Percentiles rank a stretch among this genome's conserved stretches.
These are phyloP conservation scores for Miscanthus lutarioriparius DNA, from an alignment of 176 grass and related monocot species.

Conservation along the genomic window DNA sequence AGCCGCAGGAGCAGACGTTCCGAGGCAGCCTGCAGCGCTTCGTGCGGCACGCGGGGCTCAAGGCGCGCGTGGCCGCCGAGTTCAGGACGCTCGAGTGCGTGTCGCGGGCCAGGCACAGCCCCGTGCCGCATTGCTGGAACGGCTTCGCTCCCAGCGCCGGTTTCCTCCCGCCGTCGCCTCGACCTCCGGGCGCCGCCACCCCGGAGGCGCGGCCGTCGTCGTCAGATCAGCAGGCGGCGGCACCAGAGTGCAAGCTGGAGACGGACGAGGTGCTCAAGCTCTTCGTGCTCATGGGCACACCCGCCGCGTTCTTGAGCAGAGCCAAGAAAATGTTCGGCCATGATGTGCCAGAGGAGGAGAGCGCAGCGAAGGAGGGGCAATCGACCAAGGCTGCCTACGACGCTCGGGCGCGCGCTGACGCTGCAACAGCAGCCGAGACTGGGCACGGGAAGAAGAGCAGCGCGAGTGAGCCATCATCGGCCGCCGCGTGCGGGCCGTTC, in stretches of 20 bases:
- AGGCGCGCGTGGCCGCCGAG: slow-evolving; percentile 55
- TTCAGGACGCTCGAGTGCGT: slow-evolving; percentile 37
- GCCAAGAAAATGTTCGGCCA: slow-evolving; percentile 28
- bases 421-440: not conserved
- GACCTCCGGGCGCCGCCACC: not conserved
- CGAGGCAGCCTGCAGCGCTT: slow-evolving; percentile 45
- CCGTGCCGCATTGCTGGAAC: slow-evolving; percentile 6
- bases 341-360: not conserved
- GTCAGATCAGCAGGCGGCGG: not conserved
- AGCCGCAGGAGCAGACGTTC: slow-evolving; percentile 35
- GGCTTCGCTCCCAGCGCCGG: not conserved
- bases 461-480: not conserved
- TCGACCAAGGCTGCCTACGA: not conserved
- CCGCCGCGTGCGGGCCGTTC: slow-evolving; percentile 22
- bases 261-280: slow-evolving; percentile 58
- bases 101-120: slow-evolving; percentile 13
- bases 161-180: not conserved
- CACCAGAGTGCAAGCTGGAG: slow-evolving; percentile 41
- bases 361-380: not conserved
- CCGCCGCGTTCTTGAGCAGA: slow-evolving; percentile 39
- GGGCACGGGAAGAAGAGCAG: not conserved
- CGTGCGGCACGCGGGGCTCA: slow-evolving; percentile 45
- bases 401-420: not conserved
- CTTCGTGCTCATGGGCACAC: slow-evolving; percentile 32
- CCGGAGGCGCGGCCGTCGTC: not conserved